phyloP scores from a whole-genome alignment of 2,329 filamentous ascomycete genomes.

The Fusarium avenaceum region DNA sequence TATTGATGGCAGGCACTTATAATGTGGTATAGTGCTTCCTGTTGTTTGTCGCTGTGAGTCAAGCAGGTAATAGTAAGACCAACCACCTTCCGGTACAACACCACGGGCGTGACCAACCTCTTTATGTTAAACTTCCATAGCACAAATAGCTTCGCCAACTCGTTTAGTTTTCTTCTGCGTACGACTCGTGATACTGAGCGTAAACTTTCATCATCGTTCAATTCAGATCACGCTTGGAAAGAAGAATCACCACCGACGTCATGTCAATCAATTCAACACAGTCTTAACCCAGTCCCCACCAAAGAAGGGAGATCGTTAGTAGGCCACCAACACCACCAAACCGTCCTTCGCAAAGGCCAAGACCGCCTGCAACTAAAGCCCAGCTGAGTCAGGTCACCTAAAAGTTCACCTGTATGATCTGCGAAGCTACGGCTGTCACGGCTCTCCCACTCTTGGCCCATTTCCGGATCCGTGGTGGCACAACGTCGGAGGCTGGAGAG shows the following conservation, averaged over 20 bases:
- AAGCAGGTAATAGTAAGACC: slow-evolving; percentile 21
- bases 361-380: neutral
- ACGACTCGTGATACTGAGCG: slow-evolving; percentile 14
- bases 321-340: neutral
- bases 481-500: slow-evolving; percentile 25
- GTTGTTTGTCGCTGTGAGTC: neutral
- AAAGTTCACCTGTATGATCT: slow-evolving; percentile 17
- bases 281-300: neutral
- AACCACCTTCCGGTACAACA: slow-evolving; percentile 33
- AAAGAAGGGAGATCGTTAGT: slow-evolving; percentile 8
- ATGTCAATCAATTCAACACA: slow-evolving; percentile 6
- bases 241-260: slow-evolving; percentile 35
- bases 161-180: neutral
- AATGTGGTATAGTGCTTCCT: slow-evolving; percentile 1
- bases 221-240: neutral
- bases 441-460: slow-evolving; percentile 25
- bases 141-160: slow-evolving; percentile 17
- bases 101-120: slow-evolving; percentile 38
- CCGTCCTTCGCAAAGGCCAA: neutral
- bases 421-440: slow-evolving; percentile 30
- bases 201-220: slow-evolving; percentile 20
- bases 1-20: slow-evolving; percentile 3
- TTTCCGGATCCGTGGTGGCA: slow-evolving; percentile 23
- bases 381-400: neutral
- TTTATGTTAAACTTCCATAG: slow-evolving; percentile 40